Conservation (phyloP, 768 basidiomycete species). For the Leccinum incarnatum region DNA sequence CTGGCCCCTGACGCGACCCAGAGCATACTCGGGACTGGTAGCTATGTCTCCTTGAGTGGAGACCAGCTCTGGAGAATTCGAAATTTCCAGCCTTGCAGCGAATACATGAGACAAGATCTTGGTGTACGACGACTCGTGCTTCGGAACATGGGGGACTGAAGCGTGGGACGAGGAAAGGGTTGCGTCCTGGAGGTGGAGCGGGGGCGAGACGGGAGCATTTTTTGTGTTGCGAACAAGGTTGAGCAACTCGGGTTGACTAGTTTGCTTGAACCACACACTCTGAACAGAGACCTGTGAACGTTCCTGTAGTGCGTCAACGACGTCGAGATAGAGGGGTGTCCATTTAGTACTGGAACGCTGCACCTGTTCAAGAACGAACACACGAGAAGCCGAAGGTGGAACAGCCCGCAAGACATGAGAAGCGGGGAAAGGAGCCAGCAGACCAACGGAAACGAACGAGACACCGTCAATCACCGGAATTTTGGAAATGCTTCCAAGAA, state of each 20-base stretch:
- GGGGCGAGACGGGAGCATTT: slow-evolving; percentile 36
- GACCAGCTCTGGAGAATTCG: slow-evolving; percentile 79
- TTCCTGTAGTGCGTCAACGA: slow-evolving; percentile 69
- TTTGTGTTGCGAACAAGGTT: slow-evolving; percentile 48
- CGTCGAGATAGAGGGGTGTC: slow-evolving; percentile 84
- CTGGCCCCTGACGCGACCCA: slow-evolving; percentile 86
- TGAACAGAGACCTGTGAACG: slow-evolving; percentile 54
- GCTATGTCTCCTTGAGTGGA: slow-evolving; percentile 67
- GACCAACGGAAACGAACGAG: slow-evolving; percentile 58
- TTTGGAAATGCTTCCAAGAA: slow-evolving; percentile 54
- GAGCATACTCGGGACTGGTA: slow-evolving; percentile 91
- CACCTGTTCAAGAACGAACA: slow-evolving; percentile 83
- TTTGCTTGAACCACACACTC: slow-evolving; percentile 55
- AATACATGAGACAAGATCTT: slow-evolving; percentile 84
- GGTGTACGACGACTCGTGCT: slow-evolving; percentile 89
- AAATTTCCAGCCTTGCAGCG: slow-evolving; percentile 71
- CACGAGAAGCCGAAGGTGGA: slow-evolving; percentile 57
- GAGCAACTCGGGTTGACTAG: slow-evolving; percentile 44
- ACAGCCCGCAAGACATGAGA: slow-evolving; percentile 56
- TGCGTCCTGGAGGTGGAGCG: slow-evolving; percentile 48
- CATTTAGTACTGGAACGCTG: slow-evolving; percentile 77
- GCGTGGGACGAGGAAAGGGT: slow-evolving; percentile 25
- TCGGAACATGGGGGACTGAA: slow-evolving; percentile 67
- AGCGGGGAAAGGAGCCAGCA: slow-evolving; percentile 67
- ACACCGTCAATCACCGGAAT: slow-evolving; percentile 52